A percentile compares a stretch with the other conserved stretches of the same genome.
Conservation (phyloP, 208 protist species). For the Porcisia hertigi region DNA sequence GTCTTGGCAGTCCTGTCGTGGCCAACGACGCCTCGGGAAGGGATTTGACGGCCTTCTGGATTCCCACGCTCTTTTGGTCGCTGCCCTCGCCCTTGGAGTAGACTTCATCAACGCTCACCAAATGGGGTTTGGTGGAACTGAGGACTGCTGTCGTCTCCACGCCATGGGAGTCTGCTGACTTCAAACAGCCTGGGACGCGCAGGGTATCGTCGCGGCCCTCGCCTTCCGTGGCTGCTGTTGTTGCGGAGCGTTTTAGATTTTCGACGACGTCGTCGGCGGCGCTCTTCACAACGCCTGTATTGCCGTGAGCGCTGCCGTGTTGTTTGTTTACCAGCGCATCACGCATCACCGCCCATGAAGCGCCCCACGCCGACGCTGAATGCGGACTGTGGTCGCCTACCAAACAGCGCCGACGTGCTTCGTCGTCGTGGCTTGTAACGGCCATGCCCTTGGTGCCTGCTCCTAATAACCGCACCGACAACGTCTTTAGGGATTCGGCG, state of each 20-base stretch:
- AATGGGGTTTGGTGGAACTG: background rate
- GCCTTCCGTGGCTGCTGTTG: background rate
- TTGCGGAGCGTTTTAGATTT: background rate
- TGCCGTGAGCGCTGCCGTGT: background rate
- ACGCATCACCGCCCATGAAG: slow-evolving; percentile 20
- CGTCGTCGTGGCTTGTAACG: background rate
- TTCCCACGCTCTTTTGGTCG: background rate
- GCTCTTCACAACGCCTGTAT: background rate
- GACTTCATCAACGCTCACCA: background rate
- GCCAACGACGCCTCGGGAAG: background rate
- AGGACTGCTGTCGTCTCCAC: background rate
- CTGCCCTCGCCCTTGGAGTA: background rate
- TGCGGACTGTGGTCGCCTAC: background rate
- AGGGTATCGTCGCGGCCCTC: background rate
- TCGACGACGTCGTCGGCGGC: background rate
- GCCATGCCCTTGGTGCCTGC: background rate
- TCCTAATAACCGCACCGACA: slow-evolving; percentile 15
- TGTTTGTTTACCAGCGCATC: slow-evolving; percentile 3
- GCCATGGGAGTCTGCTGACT: background rate
- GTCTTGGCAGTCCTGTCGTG: background rate
- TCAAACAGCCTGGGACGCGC: background rate
- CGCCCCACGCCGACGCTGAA: background rate
- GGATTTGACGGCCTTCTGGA: background rate
- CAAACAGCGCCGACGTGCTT: background rate
- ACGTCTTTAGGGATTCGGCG: slow-evolving; percentile 11